Evolutionary conservation across 352 stramenopile species (phyloP), one percentile per base, ranked within the genome.

Genomic region (Phytophthora rubi): DNA sequence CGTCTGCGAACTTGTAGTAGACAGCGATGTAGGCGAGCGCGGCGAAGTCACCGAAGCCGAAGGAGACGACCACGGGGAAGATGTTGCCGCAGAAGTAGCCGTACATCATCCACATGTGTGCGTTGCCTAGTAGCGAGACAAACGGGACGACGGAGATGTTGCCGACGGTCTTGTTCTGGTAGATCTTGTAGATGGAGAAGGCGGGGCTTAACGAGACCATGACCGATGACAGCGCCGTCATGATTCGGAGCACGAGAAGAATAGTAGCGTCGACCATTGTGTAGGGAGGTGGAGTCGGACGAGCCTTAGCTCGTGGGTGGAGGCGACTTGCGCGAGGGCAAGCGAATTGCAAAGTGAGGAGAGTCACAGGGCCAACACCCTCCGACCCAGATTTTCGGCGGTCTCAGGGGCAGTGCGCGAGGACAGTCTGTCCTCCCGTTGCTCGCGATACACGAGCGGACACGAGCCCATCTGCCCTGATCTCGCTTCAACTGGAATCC

Each of bases 51-150:
- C 81, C 83, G 13, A 85, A 61, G n/a, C 63, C 68, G 39, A 81
- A 91, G 0, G 79, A 88, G 18, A 75, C 70, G 33, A 88, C 75
- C 13, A 91, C 65, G 4, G 83, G 81, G 53, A 85, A 86, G 59
- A 84, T 81, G 39, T 80, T 70, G 51, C 76, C 56, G 8, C 62
- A 65, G 60, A 88, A 72, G 33, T 81, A 86, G 52, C 80, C 80
- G 56, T 80, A 88, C 32, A 86, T 67, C 57, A 78, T 77, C 73
- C 72, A 81, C 66, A 80, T 74, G 61, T 81, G 75, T 6, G 72
- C 70, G 45, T 80, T 85, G 48, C 60, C 73, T 6, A 86, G 73
- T 52, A 86, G 65, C 2, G 78, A 76, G 16, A 79, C 68, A 52
- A 86, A 73, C 28, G 78, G 66, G 42, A 83, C 63, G 54, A 86